Conservation (phyloP, 495 filamentous ascomycete species). For the Daldinia loculata region DNA sequence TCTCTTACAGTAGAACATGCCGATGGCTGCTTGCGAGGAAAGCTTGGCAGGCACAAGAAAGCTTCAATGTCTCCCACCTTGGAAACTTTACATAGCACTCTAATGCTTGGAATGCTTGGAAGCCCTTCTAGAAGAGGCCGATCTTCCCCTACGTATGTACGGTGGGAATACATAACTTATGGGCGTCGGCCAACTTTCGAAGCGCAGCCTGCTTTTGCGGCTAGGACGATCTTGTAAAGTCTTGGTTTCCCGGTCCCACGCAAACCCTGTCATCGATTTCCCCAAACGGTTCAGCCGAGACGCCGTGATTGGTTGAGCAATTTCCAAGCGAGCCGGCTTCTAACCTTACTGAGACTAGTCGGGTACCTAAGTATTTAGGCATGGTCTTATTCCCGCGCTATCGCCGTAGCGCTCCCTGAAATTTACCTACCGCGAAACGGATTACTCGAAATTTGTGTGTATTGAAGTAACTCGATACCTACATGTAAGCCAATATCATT, state of each 20-base stretch:
- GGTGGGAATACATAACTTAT: background rate
- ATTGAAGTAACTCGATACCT: background rate
- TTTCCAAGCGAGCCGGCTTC: background rate
- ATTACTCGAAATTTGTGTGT: background rate
- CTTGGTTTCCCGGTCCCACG: constrained; percentile 21
- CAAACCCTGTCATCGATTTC: constrained; percentile 30
- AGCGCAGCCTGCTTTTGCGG: background rate
- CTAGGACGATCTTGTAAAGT: constrained; percentile 29
- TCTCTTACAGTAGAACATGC: constrained; percentile 12
- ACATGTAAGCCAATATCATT: background rate
- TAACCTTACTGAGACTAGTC: constrained; percentile 31
- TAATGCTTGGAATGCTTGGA: background rate
- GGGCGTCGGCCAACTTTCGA: background rate
- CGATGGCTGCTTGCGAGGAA: constrained; percentile 15
- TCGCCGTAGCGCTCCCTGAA: constrained; percentile 23
- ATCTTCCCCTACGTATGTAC: background rate
- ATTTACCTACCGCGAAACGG: background rate
- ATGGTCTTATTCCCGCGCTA: constrained; percentile 27
- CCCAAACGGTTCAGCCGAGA: constrained; percentile 35
- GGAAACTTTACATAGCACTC: background rate
- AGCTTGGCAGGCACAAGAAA: constrained; percentile 37
- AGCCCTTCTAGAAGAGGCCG: constrained; percentile 10
- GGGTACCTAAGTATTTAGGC: constrained; percentile 8
- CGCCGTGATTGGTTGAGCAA: constrained; percentile 21
- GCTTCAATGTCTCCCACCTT: background rate